Base-by-base conservation (phyloP, 768 basidiomycete genomes). In the Scleroderma citrinum region DNA sequence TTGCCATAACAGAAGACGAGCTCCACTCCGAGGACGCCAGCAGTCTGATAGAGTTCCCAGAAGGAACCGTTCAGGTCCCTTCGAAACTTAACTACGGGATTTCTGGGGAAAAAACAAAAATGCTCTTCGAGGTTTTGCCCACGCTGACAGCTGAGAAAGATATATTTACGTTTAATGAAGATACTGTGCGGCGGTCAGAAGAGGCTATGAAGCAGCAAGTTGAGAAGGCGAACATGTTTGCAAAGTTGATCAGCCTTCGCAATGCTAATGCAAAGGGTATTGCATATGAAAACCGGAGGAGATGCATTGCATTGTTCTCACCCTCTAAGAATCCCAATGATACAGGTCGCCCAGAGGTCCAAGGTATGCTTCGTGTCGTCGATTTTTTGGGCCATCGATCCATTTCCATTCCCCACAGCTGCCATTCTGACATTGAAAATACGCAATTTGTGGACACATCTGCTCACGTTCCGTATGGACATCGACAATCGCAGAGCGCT, bases 221-320 rank as follows among this genome's bases (percentile, higher is more conserved):
- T 26, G 50, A 52, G 48, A 84, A 83, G 59, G 72, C 76, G 5
- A 76, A 70, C 52, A 61, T 68, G 58, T 75, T 96, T 49, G 82
- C 85, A 37, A 76, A 77, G 56, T 67, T 92, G 26, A 68, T 92
- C 19, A 92, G 96, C 69, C 68, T 98, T 58, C 73, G 85, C 54
- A 97, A 98, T 60, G 87, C 95, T 16, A 89, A 87, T 56, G 87
- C 91, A 24, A 73, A 69, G 26, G 92, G 91, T n/a, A 82, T 97
- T 53, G 81, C 88, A 44, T 89, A 77, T 59, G 90, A 92, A 69
- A 97, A 96, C 65, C 75, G 87, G 51, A 73, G 81, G 61, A 76
- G 92, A 53, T 85, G 93, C 52, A 74, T 96, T 24, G 69, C 69
- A 13, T 82, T 78, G 24, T 97, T 98, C 69, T 95, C 93, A 1